phyloP scores from a whole-genome alignment of 2,329 filamentous ascomycete species.

The Clonostachys rhizophaga region DNA sequence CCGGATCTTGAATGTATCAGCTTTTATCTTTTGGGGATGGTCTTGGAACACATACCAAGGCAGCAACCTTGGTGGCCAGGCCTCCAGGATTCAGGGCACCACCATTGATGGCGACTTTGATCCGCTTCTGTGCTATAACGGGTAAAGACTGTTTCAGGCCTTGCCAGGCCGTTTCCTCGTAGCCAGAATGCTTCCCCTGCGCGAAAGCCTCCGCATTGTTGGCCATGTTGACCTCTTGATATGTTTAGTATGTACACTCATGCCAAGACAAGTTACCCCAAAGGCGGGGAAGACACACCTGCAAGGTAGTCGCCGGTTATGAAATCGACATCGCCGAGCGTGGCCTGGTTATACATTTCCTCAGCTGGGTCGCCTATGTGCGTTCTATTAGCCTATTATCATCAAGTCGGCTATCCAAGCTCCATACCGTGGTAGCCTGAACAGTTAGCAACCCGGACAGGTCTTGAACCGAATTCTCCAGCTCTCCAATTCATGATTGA shows the following conservation, averaged over 20 bases:
- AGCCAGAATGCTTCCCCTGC: background rate
- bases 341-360: background rate
- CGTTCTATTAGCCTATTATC: too few species aligned
- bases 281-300: background rate
- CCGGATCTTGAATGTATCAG: background rate
- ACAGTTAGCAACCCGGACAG: background rate
- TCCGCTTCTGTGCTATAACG: background rate
- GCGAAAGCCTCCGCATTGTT: constrained; percentile 14
- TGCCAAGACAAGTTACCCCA: too few species aligned
- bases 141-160: background rate
- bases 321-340: constrained; percentile 20
- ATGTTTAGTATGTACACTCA: background rate
- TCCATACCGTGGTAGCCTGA: background rate
- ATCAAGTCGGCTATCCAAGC: too few species aligned
- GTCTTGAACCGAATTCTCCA: background rate
- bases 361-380: background rate
- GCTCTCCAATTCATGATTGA: too few species aligned
- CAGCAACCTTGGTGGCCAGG: background rate
- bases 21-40: too few species aligned
- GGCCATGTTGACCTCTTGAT: constrained; percentile 44
- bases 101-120: background rate
- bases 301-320: constrained; percentile 34
- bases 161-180: background rate
- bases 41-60: background rate
- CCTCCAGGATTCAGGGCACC: background rate